phyloP scores from a whole-genome alignment of 805 yeast species.

The Teunomyces aglyptinius region DNA sequence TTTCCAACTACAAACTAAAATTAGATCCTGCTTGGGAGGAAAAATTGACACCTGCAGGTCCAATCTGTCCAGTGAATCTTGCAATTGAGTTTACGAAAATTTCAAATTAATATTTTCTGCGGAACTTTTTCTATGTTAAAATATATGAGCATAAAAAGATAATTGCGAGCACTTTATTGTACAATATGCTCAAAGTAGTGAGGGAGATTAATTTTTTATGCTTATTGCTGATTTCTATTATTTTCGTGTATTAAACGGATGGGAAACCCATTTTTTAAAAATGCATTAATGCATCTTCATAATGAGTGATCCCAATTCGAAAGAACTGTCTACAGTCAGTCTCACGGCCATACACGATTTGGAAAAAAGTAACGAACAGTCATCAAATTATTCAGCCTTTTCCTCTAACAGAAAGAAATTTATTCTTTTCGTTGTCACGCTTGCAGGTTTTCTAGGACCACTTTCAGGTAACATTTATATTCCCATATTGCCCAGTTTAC shows the following conservation, averaged over 20 bases:
- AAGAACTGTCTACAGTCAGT: neutral
- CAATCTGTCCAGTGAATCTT: slow-evolving; percentile 48
- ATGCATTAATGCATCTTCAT: neutral
- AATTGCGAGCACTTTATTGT: neutral
- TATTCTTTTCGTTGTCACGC: slow-evolving; percentile 41
- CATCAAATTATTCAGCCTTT: slow-evolving; percentile 29
- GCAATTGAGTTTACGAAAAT: slow-evolving; percentile 13
- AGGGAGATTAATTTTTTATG: neutral
- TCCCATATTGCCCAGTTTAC: slow-evolving; percentile 49
- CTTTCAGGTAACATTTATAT: slow-evolving; percentile 57
- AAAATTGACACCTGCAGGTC: slow-evolving; percentile 56
- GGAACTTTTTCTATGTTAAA: neutral
- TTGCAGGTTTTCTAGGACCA: slow-evolving; percentile 56
- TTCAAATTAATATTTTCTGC: slow-evolving; percentile 10
- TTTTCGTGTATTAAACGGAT: neutral
- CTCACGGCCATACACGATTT: neutral
- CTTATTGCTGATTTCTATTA: neutral
- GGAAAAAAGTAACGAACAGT: neutral
- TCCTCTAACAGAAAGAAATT: slow-evolving; percentile 26
- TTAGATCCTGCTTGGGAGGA: slow-evolving; percentile 48
- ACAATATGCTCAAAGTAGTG: neutral
- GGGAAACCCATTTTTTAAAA: neutral
- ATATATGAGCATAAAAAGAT: neutral
- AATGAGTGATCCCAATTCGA: neutral
- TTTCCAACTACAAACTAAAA: slow-evolving; percentile 33